Evolutionary conservation across 192 early-diverging fungal genomes (phyloP).

Genomic region (Fimicolochytrium jonesii): DNA sequence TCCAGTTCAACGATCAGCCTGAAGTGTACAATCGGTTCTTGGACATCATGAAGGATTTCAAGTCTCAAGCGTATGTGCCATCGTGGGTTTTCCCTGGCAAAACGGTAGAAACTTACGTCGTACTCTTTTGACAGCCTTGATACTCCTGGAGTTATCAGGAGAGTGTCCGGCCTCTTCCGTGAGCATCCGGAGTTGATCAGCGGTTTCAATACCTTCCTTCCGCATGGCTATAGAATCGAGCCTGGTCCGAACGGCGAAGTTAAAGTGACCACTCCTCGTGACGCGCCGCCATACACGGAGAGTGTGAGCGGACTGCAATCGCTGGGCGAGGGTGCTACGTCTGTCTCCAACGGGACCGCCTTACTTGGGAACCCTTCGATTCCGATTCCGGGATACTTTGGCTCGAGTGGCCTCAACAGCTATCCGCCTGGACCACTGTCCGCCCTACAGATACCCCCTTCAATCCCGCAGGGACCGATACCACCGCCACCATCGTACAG

Average conservation of each 20-base stretch:
- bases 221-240: slow-evolving; percentile 96
- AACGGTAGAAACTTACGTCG: too few species aligned
- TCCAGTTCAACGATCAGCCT: slow-evolving; percentile 85
- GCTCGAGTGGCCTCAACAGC: slow-evolving; percentile 5
- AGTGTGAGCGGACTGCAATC: slow-evolving; percentile 8
- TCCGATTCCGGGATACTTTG: slow-evolving; percentile 17
- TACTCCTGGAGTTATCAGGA: slow-evolving; percentile 95
- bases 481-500: slow-evolving; percentile 2
- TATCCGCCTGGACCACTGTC: not conserved
- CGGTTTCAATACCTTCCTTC: slow-evolving; percentile 98
- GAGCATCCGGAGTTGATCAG: slow-evolving; percentile 85
- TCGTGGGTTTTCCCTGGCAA: too few species aligned
- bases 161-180: slow-evolving; percentile 93
- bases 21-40: slow-evolving; percentile 97
- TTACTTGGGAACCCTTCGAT: not conserved
- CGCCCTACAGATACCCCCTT: not conserved
- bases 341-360: slow-evolving; percentile 8
- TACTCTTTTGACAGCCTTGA: slow-evolving; percentile 53
- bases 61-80: slow-evolving; percentile 76
- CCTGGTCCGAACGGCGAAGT: slow-evolving; percentile 78
- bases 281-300: slow-evolving; percentile 22
- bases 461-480: not conserved
- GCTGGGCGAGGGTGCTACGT: slow-evolving; percentile 19
- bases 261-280: slow-evolving; percentile 78
- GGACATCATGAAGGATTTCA: slow-evolving; percentile 99